Conservation (phyloP, 2,329 filamentous ascomycete genomes). For the Lasiodiplodia hormozganensis region DNA sequence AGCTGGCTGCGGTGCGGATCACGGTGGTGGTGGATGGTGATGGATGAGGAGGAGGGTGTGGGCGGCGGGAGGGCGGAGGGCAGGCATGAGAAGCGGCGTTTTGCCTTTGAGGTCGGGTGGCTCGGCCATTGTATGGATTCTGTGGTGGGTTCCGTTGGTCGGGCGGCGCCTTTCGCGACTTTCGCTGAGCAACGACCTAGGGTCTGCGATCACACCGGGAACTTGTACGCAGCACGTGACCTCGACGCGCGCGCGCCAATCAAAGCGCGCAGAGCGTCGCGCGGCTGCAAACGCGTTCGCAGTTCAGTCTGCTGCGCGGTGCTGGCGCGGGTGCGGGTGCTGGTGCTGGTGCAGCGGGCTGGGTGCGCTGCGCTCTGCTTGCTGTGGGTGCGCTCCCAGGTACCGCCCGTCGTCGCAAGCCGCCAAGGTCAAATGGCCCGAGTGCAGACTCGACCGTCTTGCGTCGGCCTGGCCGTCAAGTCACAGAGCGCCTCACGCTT, state of each 20-base stretch:
- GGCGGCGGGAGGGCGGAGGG: slow-evolving; percentile 25
- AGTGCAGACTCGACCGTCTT: not conserved
- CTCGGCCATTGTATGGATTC: slow-evolving; percentile 24
- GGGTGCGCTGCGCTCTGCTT: not conserved
- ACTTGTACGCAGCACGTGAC: slow-evolving; percentile 6
- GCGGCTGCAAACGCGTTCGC: slow-evolving; percentile 3
- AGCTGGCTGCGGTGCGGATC: slow-evolving; percentile 18
- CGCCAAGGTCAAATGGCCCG: slow-evolving; percentile 11
- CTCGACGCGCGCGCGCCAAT: not conserved
- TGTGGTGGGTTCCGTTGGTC: slow-evolving; percentile 8
- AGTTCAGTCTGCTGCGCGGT: not conserved
- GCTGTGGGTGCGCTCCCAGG: not conserved
- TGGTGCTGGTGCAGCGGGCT: not conserved
- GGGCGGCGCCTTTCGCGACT: slow-evolving; percentile 13
- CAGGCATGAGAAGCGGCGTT: slow-evolving; percentile 22
- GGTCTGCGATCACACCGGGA: not conserved
- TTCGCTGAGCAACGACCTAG: slow-evolving; percentile 9
- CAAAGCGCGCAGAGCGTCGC: not conserved
- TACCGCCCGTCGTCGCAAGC: not conserved
- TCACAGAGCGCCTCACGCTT: slow-evolving; percentile 2
- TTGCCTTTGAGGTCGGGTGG: slow-evolving; percentile 24
- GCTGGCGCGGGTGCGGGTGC: not conserved
- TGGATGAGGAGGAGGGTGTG: slow-evolving; percentile 20
- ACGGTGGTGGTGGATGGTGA: slow-evolving; percentile 28
- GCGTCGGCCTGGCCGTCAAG: slow-evolving; percentile 5